Percentiles rank a stretch among this genome's conserved stretches.
Conservation (phyloP, 352 stramenopile species). For the Pythium volutum region DNA sequence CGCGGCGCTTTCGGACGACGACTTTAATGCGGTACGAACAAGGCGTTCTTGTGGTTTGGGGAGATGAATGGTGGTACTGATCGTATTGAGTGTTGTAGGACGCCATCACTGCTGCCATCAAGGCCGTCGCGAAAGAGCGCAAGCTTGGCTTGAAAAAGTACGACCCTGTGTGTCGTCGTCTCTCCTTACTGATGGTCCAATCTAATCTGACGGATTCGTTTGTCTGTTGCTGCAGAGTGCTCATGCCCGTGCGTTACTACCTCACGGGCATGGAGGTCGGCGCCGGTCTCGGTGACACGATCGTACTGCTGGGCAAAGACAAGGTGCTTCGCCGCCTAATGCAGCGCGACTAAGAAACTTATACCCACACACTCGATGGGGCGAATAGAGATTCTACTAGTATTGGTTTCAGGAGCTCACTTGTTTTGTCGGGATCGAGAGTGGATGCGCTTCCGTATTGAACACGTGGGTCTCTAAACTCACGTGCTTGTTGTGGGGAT, state of each 20-base stretch:
- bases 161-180: constrained; percentile 7
- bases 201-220: neutral
- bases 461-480: constrained; percentile 93
- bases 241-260: constrained; percentile 89
- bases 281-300: constrained; percentile 76
- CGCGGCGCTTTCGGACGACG: constrained; percentile 47
- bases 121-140: constrained; percentile 64
- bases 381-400: too few species aligned
- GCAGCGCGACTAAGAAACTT: neutral
- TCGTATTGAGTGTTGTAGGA: constrained; percentile 36
- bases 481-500: constrained; percentile 59
- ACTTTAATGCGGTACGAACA: constrained; percentile 55
- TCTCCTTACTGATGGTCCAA: neutral
- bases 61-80: neutral
- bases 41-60: neutral
- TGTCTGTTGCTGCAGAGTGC: constrained; percentile 40
- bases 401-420: neutral
- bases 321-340: constrained; percentile 43
- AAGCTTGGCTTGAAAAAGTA: constrained; percentile 84
- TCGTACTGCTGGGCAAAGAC: constrained; percentile 68
- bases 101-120: constrained; percentile 74
- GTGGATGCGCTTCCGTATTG: constrained; percentile 95
- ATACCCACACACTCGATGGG: neutral
- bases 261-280: constrained; percentile 85
- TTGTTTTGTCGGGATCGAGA: constrained; percentile 36